Percentiles rank a stretch among this genome's conserved stretches.
These are phyloP conservation scores for Selaginella moellendorffii DNA, from an alignment of 75 land plant species.

Conservation along the genomic window DNA sequence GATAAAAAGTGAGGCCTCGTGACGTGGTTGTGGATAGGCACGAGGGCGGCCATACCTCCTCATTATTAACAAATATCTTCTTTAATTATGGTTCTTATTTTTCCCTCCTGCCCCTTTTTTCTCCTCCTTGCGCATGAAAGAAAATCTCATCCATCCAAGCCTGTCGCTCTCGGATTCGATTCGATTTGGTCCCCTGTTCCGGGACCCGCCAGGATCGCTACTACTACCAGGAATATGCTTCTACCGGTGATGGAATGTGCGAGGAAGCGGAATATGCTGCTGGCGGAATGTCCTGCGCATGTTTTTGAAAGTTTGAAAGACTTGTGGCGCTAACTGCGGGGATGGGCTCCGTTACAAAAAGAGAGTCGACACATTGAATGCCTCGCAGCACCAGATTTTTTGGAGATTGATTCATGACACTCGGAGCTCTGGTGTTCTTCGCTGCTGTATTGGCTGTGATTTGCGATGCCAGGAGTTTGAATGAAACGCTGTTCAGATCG, in stretches of 20 bases:
- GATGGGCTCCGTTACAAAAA: background rate
- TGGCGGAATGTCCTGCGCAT: background rate
- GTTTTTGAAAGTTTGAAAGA: background rate
- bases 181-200: background rate
- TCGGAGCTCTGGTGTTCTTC: background rate
- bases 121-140: no score
- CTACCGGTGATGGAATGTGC: background rate
- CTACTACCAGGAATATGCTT: no score
- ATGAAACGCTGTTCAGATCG: no score
- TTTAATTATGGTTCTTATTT: background rate
- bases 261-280: background rate
- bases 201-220: no score
- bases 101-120: no score
- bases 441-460: background rate
- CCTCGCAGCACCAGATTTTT: background rate
- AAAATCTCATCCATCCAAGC: no score
- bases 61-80: background rate
- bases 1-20: background rate
- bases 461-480: background rate
- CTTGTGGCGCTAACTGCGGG: background rate
- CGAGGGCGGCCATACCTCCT: background rate
- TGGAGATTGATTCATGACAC: background rate
- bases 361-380: background rate
- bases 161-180: background rate
- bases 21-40: background rate